Percentiles rank a stretch among this genome's conserved stretches.
These are phyloP conservation scores for Gyromitra esculenta DNA, from an alignment of 2,329 filamentous ascomycete species.

Conservation along the genomic window DNA sequence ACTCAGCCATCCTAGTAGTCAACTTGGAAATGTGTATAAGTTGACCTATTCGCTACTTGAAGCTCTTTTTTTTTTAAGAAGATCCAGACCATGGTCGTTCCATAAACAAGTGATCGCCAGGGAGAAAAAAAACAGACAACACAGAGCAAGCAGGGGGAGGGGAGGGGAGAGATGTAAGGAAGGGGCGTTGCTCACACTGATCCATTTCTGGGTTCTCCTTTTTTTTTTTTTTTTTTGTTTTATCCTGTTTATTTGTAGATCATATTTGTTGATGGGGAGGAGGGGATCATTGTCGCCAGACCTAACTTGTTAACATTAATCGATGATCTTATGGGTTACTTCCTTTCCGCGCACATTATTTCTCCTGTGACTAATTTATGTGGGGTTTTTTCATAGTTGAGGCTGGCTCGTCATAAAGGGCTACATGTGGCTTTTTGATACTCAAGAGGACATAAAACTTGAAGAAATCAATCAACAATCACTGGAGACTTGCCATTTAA, in stretches of 20 bases:
- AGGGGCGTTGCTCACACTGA: neutral
- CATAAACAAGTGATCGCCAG: neutral
- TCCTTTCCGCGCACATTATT: neutral
- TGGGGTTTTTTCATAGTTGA: neutral
- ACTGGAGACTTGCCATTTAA: neutral
- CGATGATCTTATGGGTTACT: conserved; percentile 2
- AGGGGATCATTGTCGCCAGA: too few relatives aligned
- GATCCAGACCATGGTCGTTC: neutral
- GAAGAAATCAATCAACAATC: neutral
- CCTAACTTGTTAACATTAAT: too few relatives aligned
- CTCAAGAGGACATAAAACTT: neutral
- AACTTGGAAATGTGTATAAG: conserved; percentile 1
- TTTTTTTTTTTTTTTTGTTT: too few relatives aligned
- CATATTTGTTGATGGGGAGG: neutral
- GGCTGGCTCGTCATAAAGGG: neutral
- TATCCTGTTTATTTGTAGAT: conserved; percentile 35
- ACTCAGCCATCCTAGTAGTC: neutral
- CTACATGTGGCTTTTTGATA: neutral
- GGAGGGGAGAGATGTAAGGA: neutral
- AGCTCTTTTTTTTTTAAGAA: neutral
- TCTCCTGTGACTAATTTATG: too few relatives aligned
- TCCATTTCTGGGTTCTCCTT: neutral
- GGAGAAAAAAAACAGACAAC: neutral
- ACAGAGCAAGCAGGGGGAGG: neutral
- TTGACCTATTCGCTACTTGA: neutral